These are phyloP conservation scores for Colletotrichum noveboracense DNA, from an alignment of 2,329 filamentous ascomycete genomes.

Conservation along the genomic window DNA sequence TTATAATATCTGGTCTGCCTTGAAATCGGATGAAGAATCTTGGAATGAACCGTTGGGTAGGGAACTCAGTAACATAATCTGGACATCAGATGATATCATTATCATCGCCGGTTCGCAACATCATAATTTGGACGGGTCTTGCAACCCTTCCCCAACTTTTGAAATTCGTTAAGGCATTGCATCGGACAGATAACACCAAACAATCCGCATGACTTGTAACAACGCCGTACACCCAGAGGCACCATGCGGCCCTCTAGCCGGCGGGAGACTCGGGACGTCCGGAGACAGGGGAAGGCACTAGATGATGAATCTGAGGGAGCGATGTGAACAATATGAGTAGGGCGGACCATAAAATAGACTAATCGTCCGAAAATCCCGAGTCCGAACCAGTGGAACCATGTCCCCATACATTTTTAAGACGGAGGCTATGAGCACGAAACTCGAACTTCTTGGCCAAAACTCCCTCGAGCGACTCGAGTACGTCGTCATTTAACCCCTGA, in stretches of 20 bases:
- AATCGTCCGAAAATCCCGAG: background rate
- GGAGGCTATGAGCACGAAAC: conserved; percentile 3
- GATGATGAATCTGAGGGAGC: background rate
- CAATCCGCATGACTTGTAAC: background rate
- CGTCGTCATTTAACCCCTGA: background rate
- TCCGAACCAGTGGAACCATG: conserved; percentile 1
- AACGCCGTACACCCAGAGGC: background rate
- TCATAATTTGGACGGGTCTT: background rate
- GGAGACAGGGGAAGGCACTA: background rate
- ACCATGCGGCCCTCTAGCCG: background rate
- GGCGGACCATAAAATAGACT: background rate
- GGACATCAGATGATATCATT: background rate
- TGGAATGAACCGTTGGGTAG: background rate
- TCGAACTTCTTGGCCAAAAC: conserved; percentile 13
- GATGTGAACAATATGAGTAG: background rate
- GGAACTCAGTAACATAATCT: background rate
- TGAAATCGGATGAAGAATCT: background rate
- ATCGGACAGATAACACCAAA: background rate
- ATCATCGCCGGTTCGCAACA: background rate
- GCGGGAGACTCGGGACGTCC: background rate
- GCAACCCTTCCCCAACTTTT: background rate
- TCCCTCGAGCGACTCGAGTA: background rate
- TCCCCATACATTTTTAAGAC: background rate
- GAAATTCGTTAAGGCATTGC: background rate
- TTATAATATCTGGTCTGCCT: background rate